These are phyloP conservation scores for Nemophila menziesii DNA, from an alignment of 257 asterid genomes.

Conservation along the genomic window DNA sequence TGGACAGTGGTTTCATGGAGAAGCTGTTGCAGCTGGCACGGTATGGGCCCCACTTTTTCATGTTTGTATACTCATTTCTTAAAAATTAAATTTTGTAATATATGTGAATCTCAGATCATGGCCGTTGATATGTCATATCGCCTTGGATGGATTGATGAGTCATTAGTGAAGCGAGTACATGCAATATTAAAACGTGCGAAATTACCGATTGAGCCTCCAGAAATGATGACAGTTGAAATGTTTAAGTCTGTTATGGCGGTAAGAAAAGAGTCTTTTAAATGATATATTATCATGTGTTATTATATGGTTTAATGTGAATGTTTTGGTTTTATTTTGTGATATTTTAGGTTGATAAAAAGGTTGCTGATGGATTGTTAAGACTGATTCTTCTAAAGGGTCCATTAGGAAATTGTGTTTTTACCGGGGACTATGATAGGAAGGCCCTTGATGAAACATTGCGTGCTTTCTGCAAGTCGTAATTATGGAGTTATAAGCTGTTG, in stretches of 20 bases:
- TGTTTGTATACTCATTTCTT: not conserved
- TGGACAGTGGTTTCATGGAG: constrained; percentile 98
- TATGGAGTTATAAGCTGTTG: too few relatives aligned
- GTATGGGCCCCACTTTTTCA: constrained; percentile 18
- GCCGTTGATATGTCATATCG: constrained; percentile 92
- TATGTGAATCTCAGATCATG: constrained; percentile 65
- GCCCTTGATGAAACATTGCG: constrained; percentile 66
- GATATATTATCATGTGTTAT: not conserved
- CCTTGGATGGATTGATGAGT: constrained; percentile 90
- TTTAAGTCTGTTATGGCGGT: constrained; percentile 96
- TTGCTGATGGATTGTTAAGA: constrained; percentile 80
- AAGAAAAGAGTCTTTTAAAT: constrained; percentile 19
- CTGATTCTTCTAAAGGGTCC: constrained; percentile 94
- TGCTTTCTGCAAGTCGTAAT: constrained; percentile 60
- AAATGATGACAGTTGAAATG: constrained; percentile 68
- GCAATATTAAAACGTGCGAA: constrained; percentile 58
- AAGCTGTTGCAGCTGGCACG: constrained; percentile 97
- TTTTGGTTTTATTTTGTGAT: constrained; percentile 8
- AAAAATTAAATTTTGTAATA: constrained; percentile 10
- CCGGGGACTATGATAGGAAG: constrained; percentile 67
- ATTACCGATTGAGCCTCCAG: constrained; percentile 82
- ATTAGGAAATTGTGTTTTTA: constrained; percentile 76
- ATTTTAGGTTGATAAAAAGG: constrained; percentile 89
- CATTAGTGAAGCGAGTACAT: constrained; percentile 61
- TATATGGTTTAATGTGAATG: not conserved